These are phyloP conservation scores for Solanum paucissectum DNA, from an alignment of 257 asterid species.

Conservation along the genomic window DNA sequence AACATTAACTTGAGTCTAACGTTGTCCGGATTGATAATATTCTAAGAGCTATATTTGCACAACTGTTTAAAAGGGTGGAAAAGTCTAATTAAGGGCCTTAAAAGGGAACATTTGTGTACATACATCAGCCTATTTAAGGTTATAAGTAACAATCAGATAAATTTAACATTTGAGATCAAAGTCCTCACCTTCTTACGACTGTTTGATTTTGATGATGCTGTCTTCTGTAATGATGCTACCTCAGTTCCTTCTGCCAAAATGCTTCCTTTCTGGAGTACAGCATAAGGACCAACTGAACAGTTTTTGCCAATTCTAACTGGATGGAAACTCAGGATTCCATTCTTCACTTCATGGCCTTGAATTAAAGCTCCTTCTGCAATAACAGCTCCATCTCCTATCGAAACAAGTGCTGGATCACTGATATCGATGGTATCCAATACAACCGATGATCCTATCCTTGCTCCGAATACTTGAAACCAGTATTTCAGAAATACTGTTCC, in stretches of 20 bases:
- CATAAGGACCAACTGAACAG: constrained; percentile 51
- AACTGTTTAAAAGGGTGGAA: neutral
- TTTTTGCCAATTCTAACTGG: constrained; percentile 51
- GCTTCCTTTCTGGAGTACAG: constrained; percentile 59
- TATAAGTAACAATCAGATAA: neutral
- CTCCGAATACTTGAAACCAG: constrained; percentile 65
- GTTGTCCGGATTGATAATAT: neutral
- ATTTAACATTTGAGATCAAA: neutral
- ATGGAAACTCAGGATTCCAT: constrained; percentile 42
- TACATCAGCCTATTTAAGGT: neutral
- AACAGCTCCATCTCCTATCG: constrained; percentile 48
- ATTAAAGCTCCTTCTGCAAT: constrained; percentile 64
- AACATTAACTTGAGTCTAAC: neutral
- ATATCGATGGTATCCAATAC: constrained; percentile 52
- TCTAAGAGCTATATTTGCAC: neutral
- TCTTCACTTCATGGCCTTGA: constrained; percentile 61
- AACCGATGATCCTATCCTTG: constrained; percentile 60
- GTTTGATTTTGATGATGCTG: constrained; percentile 16
- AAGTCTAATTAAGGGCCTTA: neutral
- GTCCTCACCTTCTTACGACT: constrained; percentile 29
- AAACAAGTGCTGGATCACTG: constrained; percentile 62
- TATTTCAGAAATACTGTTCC: constrained; percentile 58
- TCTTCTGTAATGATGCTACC: constrained; percentile 45
- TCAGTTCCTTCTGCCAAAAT: constrained; percentile 37
- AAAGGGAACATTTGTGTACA: neutral